Percentiles rank a stretch among this genome's conserved stretches.
Evolutionary conservation across 805 yeast species (phyloP).

Genomic region (Hanseniaspora meyeri): DNA sequence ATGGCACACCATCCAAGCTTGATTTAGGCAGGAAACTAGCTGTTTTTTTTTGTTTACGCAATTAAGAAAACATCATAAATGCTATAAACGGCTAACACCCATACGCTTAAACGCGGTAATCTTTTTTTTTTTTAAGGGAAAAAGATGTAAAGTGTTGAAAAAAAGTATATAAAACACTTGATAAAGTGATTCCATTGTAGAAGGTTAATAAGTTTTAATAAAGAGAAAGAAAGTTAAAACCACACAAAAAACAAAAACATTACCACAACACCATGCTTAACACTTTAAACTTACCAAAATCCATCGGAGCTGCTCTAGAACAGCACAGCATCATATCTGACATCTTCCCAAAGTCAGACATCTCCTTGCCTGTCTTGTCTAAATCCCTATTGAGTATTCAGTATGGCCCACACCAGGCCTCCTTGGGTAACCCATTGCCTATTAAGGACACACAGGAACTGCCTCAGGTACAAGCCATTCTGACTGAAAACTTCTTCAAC

Average conservation of each 20-base stretch:
- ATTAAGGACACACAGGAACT: constrained; percentile 53
- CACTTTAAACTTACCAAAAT: constrained; percentile 14
- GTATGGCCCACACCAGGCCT: constrained; percentile 33
- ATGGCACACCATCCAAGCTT: too few species aligned
- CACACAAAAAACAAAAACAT: not conserved
- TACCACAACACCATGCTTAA: not conserved
- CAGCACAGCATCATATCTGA: constrained; percentile 24
- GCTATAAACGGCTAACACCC: too few species aligned
- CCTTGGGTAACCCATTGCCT: constrained; percentile 63
- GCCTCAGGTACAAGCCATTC: constrained; percentile 43
- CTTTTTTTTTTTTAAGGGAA: too few species aligned
- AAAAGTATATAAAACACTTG: too few species aligned
- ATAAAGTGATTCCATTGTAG: too few species aligned
- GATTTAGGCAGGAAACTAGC: too few species aligned
- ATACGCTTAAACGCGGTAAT: too few species aligned
- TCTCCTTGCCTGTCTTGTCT: constrained; percentile 16
- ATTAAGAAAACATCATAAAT: too few species aligned
- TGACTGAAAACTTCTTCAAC: constrained; percentile 39
- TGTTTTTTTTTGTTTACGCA: too few species aligned
- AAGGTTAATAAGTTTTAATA: too few species aligned
- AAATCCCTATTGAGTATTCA: constrained; percentile 23
- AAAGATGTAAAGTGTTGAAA: too few species aligned
- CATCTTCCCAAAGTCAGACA: constrained; percentile 14
- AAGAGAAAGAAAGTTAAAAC: too few species aligned
- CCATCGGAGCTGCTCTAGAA: constrained; percentile 20